phyloP scores from a whole-genome alignment of 768 basidiomycete genomes.

The Tricholoma furcatifolium region DNA sequence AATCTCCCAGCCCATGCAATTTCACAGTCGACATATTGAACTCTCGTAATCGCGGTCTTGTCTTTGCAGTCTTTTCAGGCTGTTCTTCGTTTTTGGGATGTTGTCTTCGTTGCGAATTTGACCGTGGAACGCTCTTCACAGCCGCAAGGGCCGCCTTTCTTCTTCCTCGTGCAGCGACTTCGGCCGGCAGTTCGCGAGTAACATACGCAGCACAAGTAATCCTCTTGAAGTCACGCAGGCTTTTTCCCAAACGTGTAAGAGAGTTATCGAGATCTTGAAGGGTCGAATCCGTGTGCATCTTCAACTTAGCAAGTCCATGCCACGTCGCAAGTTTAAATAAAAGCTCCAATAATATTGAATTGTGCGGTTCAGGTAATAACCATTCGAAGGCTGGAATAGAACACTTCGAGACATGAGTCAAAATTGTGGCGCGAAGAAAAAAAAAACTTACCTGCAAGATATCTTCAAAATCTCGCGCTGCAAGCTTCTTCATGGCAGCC shows the following conservation, averaged over 20 bases:
- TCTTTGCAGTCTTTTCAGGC: too few species aligned
- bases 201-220: not conserved
- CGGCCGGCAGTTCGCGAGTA: constrained; percentile 10
- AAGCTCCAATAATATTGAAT: constrained; percentile 15
- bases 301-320: constrained; percentile 26
- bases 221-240: constrained; percentile 9
- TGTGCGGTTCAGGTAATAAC: constrained; percentile 13
- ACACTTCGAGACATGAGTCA: not conserved
- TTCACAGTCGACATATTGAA: constrained; percentile 27
- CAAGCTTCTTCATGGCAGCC: not conserved
- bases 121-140: constrained; percentile 17
- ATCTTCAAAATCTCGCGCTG: not conserved
- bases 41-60: too few species aligned
- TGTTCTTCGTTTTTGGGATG: too few species aligned
- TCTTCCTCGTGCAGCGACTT: constrained; percentile 6
- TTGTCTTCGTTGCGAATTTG: too few species aligned
- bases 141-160: not conserved
- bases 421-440: too few species aligned
- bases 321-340: constrained; percentile 20
- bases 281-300: constrained; percentile 19
- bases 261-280: constrained; percentile 4
- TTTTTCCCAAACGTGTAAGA: constrained; percentile 10
- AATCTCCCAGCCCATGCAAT: too few species aligned
- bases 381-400: constrained; percentile 1
- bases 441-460: not conserved